A percentile compares a stretch with the other conserved stretches of the same genome.
Conservation (phyloP, 2,329 filamentous ascomycete genomes). For the Aspergillus amoenus region DNA sequence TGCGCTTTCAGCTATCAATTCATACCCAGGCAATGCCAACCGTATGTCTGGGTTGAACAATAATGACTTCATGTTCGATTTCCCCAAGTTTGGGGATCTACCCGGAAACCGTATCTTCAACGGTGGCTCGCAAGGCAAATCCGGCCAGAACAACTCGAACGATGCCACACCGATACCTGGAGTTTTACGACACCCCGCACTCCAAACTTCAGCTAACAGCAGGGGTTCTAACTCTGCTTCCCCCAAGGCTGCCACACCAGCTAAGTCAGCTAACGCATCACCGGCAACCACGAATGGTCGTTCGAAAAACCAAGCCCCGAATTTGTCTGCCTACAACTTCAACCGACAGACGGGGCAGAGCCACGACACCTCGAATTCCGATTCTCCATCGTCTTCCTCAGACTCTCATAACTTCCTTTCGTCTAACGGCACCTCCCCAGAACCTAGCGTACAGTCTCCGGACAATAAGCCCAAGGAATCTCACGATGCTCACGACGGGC, state of each 20-base stretch:
- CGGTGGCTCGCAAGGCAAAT: constrained; percentile 41
- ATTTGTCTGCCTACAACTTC: constrained; percentile 20
- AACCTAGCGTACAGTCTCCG: constrained; percentile 45
- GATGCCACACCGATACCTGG: constrained; percentile 31
- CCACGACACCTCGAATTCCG: constrained; percentile 41
- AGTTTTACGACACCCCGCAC: constrained; percentile 27
- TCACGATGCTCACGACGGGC: constrained; percentile 24
- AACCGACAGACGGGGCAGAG: constrained; percentile 23
- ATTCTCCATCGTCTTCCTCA: constrained; percentile 50
- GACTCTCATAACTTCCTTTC: constrained; percentile 47
- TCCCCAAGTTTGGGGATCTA: constrained; percentile 85
- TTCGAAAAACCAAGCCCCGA: constrained; percentile 6
- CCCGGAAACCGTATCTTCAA: constrained; percentile 55
- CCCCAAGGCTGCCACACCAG: constrained; percentile 11
- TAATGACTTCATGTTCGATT: constrained; percentile 91
- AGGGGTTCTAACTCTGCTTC: constrained; percentile 2
- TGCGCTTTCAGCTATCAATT: constrained; percentile 48
- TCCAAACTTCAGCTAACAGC: constrained; percentile 4
- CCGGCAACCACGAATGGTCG: constrained; percentile 15
- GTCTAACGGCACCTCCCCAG: constrained; percentile 52
- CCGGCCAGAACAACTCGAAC: constrained; percentile 31
- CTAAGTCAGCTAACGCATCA: background rate
- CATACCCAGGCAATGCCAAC: constrained; percentile 46
- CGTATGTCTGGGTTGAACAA: constrained; percentile 63
- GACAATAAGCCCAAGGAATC: constrained; percentile 38